Evolutionary conservation across 73 alveolate species (phyloP), one percentile per base, ranked within the genome.

Genomic region (Paramecium pentaurelia): DNA sequence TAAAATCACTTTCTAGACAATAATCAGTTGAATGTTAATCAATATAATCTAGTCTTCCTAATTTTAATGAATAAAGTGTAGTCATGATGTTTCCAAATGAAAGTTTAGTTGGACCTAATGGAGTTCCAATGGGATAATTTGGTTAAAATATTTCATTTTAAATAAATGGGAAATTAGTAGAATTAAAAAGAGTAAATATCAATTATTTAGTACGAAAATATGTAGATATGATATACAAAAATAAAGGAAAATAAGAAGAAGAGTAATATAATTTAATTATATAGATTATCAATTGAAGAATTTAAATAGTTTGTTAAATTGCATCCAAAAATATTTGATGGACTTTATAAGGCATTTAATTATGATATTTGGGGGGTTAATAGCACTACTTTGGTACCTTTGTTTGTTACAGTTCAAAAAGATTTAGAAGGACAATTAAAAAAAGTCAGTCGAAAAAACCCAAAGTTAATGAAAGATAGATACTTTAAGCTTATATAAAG

Each of bases 241-340:
- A 37, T 22, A 75, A 75, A 20, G 60, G 49, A 22, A 27, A 75
- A n/a, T 9, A 75, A 3, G 68, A 75, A 40, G 40, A 68, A 28
- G 84, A 68, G 84, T 68, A 68, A 68, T 27, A 4, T 12, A 4
- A 68, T 6, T 3, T 4, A 32, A 28, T 25, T 12, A 68, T 68
- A 6, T 68, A 68, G 84, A 68, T 22, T 75, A 40, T 75, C 88
- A 10, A 75, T 75, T 34, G 88, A 37, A 32, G 88, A 75, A 75
- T 75, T 75, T 38, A 75, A 75, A 75, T 75, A 75, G 27, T 75
- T 75, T 75, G 88, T 75, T 37, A 30, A 75, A 22, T 34, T 34
- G 18, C 88, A 75, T 38, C 88, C 88, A n/a, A 75, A 75, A 38
- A 75, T 75, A 30, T 75, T 75, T 75, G 60, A 75, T 75, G 88